phyloP scores from a whole-genome alignment of 805 yeast genomes.

The Pichia scutulata region DNA sequence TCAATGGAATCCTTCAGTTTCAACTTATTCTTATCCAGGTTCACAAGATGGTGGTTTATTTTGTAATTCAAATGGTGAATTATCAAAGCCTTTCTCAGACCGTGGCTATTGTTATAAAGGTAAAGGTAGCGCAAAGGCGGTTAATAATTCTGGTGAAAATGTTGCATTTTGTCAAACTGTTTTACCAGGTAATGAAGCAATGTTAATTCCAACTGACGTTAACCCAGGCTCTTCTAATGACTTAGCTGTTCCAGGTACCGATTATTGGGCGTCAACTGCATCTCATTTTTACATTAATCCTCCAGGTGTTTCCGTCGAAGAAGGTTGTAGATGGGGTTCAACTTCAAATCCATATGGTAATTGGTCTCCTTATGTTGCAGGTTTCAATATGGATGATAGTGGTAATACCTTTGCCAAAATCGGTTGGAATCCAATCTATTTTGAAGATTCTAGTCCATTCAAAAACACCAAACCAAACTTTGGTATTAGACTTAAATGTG shows the following conservation, averaged over 20 bases:
- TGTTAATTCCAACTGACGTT: slow-evolving; percentile 79
- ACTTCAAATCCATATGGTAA: slow-evolving; percentile 64
- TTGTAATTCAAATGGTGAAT: slow-evolving; percentile 64
- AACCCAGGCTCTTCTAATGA: slow-evolving; percentile 39
- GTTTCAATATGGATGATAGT: slow-evolving; percentile 68
- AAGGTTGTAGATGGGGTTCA: slow-evolving; percentile 84
- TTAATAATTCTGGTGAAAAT: slow-evolving; percentile 45
- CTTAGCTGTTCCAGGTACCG: slow-evolving; percentile 79
- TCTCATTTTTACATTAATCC: slow-evolving; percentile 81
- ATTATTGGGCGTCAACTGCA: slow-evolving; percentile 80
- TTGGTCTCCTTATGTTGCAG: slow-evolving; percentile 93
- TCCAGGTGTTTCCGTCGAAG: slow-evolving; percentile 69
- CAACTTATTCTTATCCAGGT: slow-evolving; percentile 66
- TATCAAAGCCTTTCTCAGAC: slow-evolving; percentile 52
- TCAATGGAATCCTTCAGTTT: slow-evolving; percentile 79
- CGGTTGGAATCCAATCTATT: slow-evolving; percentile 86
- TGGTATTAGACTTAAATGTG: slow-evolving; percentile 71
- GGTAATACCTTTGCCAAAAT: slow-evolving; percentile 75
- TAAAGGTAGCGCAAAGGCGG: slow-evolving; percentile 54
- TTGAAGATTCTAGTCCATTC: slow-evolving; percentile 52
- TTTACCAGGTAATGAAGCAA: slow-evolving; percentile 89
- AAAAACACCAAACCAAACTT: slow-evolving; percentile 48
- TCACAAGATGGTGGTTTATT: slow-evolving; percentile 79
- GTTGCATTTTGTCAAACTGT: slow-evolving; percentile 92
- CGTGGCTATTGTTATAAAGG: slow-evolving; percentile 69